Percentiles rank a stretch among this genome's conserved stretches.
These are phyloP conservation scores for Amphibolis antarctica DNA, from an alignment of 106 monocot genomes.

Conservation along the genomic window DNA sequence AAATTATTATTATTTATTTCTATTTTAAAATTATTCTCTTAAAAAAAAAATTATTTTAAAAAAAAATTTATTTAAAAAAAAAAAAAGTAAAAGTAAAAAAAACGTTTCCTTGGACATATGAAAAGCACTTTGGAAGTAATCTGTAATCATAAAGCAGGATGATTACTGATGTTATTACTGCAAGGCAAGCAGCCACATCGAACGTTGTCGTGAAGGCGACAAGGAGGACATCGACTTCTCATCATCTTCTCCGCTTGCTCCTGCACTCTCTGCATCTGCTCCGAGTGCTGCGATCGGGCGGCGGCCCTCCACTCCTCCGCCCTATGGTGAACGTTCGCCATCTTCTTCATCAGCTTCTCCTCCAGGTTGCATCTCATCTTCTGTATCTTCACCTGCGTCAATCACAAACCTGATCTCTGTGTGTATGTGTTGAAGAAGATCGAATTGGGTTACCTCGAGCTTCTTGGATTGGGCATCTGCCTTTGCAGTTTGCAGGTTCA, in stretches of 20 bases:
- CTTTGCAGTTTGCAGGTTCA: slow-evolving; percentile 80
- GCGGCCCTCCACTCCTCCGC: slow-evolving; percentile 76
- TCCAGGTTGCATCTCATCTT: slow-evolving; percentile 84
- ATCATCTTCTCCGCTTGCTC: slow-evolving; percentile 62
- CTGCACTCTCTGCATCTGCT: slow-evolving; percentile 46
- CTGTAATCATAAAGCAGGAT: no score
- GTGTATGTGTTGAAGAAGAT: neutral
- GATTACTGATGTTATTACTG: slow-evolving; percentile 10
- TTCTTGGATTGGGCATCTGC: slow-evolving; percentile 83
- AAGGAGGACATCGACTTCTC: slow-evolving; percentile 16
- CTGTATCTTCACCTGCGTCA: slow-evolving; percentile 87
- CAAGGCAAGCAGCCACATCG: slow-evolving; percentile 60
- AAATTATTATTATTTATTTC: no score
- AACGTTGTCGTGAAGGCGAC: slow-evolving; percentile 8
- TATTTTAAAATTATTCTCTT: no score
- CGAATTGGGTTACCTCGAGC: slow-evolving; percentile 49
- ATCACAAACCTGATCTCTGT: neutral
- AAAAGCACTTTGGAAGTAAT: no score
- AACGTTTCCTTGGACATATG: no score
- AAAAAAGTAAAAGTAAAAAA: no score
- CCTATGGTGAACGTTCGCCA: slow-evolving; percentile 47
- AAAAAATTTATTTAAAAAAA: no score
- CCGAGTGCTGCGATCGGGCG: slow-evolving; percentile 62
- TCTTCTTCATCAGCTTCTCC: slow-evolving; percentile 86
- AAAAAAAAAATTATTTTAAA: no score